These are phyloP conservation scores for Solanum hybrid DNA, from an alignment of 305 asterid genomes.

Conservation along the genomic window DNA sequence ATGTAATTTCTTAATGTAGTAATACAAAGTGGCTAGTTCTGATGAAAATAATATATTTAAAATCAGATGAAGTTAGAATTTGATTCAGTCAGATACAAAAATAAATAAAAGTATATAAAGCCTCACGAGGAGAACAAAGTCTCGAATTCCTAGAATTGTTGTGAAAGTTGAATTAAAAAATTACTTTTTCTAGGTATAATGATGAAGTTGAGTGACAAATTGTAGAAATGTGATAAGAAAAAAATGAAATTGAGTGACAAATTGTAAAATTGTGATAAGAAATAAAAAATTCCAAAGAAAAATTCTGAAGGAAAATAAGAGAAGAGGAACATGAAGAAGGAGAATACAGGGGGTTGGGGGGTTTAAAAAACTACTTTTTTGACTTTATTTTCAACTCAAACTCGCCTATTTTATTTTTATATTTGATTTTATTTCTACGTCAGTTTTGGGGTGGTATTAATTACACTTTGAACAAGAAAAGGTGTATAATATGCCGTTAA, in stretches of 20 bases:
- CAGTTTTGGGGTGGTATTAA: too few relatives aligned
- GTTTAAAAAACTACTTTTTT: too few relatives aligned
- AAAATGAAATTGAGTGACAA: too few relatives aligned
- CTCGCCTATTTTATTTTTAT: not conserved
- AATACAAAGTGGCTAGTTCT: not conserved
- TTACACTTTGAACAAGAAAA: too few relatives aligned
- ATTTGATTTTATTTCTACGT: fast-evolving
- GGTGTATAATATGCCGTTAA: too few relatives aligned
- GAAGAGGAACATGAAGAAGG: not conserved
- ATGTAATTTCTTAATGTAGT: not conserved
- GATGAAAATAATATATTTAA: too few relatives aligned
- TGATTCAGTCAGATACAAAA: not conserved
- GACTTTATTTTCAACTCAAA: not conserved
- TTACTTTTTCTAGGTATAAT: not conserved
- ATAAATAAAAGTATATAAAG: too few relatives aligned
- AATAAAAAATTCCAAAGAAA: too few relatives aligned
- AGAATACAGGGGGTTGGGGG: too few relatives aligned
- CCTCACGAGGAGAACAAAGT: not conserved
- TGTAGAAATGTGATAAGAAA: not conserved
- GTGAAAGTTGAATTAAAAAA: not conserved
- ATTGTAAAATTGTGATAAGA: too few relatives aligned
- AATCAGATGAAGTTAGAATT: not conserved
- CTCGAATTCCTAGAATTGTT: not conserved
- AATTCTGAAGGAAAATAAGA: not conserved
- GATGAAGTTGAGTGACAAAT: not conserved